Conservation (phyloP, 1,284 basidiomycete species). For the Sporisorium scitamineum region DNA sequence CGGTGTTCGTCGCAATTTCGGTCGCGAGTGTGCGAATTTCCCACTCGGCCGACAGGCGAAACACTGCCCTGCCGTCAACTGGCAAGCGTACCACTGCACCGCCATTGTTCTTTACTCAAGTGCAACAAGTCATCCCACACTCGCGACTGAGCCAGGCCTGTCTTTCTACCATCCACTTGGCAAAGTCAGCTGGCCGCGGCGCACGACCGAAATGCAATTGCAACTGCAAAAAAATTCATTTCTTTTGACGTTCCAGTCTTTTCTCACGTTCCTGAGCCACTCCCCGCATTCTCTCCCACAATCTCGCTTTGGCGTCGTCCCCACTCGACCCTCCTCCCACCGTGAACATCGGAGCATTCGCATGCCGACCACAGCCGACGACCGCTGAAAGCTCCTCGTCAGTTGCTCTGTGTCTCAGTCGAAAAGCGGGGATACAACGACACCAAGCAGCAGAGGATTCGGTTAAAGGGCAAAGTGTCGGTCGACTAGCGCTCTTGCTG, state of each 20-base stretch:
- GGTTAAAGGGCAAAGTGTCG: slow-evolving; percentile 2
- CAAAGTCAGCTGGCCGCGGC: slow-evolving; percentile 5
- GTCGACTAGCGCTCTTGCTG: slow-evolving; percentile 1
- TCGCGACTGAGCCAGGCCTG: neutral
- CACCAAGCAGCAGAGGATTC: neutral
- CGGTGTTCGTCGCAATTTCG: slow-evolving; percentile 21
- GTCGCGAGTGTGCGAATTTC: slow-evolving; percentile 12
- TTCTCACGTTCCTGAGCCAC: slow-evolving; percentile 13
- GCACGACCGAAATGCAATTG: neutral
- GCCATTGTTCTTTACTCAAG: too few relatives aligned
- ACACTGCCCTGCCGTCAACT: neutral
- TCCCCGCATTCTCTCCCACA: slow-evolving; percentile 1
- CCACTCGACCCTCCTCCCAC: slow-evolving; percentile 14
- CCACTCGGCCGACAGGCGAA: slow-evolving; percentile 1
- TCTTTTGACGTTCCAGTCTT: neutral
- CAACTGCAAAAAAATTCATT: neutral
- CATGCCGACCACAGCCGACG: slow-evolving; percentile 2
- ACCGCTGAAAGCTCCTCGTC: neutral
- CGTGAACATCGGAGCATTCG: slow-evolving; percentile 6
- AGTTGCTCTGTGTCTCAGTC: neutral
- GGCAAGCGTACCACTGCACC: too few relatives aligned
- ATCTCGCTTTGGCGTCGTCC: neutral
- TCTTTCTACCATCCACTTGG: neutral
- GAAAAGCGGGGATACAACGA: neutral
- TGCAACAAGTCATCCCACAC: neutral